These are phyloP conservation scores for Dictyostelium citrinum DNA, from an alignment of 78 protist genomes.

Conservation along the genomic window DNA sequence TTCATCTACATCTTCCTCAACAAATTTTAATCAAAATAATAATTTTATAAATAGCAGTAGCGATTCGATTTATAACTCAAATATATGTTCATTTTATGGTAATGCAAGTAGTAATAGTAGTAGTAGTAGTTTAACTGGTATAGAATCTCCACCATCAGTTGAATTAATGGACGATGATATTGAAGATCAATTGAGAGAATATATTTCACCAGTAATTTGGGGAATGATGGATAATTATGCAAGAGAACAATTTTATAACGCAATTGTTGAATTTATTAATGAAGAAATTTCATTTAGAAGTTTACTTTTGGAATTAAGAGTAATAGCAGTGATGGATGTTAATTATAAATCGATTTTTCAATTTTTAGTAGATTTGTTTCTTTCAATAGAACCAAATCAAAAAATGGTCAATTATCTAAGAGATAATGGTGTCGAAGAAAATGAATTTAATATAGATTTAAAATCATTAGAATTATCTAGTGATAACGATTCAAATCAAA, in stretches of 20 bases:
- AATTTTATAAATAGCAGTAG: not conserved
- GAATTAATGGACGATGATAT: slow-evolving; percentile 45
- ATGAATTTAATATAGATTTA: slow-evolving; percentile 63
- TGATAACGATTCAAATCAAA: slow-evolving; percentile 10
- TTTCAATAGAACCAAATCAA: slow-evolving; percentile 54
- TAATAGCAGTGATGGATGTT: slow-evolving; percentile 44
- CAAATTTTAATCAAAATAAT: not conserved
- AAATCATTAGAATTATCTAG: slow-evolving; percentile 16
- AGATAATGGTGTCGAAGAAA: slow-evolving; percentile 69
- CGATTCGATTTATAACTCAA: not conserved
- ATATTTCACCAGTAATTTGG: slow-evolving; percentile 27
- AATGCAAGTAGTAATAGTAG: not conserved
- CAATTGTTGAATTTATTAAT: slow-evolving; percentile 32
- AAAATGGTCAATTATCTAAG: slow-evolving; percentile 41
- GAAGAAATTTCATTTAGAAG: slow-evolving; percentile 51
- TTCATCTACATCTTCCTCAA: not conserved
- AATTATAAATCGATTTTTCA: slow-evolving; percentile 42
- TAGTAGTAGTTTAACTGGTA: not conserved
- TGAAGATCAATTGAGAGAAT: slow-evolving; percentile 69
- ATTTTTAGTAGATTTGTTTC: slow-evolving; percentile 47
- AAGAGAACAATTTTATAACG: slow-evolving; percentile 21
- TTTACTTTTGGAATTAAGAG: slow-evolving; percentile 32
- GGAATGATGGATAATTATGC: slow-evolving; percentile 29
- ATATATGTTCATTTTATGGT: not conserved
- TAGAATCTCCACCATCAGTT: slow-evolving; percentile 68